These are phyloP conservation scores for Colletotrichum acutatum DNA, from an alignment of 2,329 filamentous ascomycete species.

Conservation along the genomic window DNA sequence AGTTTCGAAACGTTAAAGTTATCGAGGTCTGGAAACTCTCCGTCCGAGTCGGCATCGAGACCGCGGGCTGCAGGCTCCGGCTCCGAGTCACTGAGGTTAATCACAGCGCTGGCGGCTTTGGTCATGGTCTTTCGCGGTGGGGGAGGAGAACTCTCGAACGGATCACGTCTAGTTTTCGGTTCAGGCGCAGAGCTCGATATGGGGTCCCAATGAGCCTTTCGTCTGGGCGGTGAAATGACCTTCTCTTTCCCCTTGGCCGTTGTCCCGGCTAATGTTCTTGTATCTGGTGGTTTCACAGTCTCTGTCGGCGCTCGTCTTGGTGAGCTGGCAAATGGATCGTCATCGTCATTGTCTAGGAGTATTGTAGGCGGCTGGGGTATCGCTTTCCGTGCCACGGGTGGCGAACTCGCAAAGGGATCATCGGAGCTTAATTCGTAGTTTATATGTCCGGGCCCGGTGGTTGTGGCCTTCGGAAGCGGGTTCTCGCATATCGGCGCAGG, in stretches of 20 bases:
- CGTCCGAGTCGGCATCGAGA: conserved; percentile 47
- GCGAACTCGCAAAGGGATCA: conserved; percentile 42
- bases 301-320: neutral
- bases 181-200: conserved; percentile 66
- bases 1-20: conserved; percentile 50
- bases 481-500: conserved; percentile 30
- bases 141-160: conserved; percentile 31
- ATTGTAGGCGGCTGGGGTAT: conserved; percentile 6
- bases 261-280: neutral
- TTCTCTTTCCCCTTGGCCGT: conserved; percentile 20
- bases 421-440: conserved; percentile 18
- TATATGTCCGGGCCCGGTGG: neutral
- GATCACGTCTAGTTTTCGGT: conserved; percentile 3
- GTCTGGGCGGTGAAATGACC: conserved; percentile 36
- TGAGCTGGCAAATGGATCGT: conserved; percentile 7
- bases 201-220: conserved; percentile 55
- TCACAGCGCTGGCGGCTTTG: conserved; percentile 39
- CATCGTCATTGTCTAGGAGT: conserved; percentile 16
- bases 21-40: conserved; percentile 60
- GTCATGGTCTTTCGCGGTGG: neutral
- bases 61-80: neutral
- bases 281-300: neutral
- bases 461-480: conserved; percentile 38
- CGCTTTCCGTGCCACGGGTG: conserved; percentile 8
- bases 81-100: conserved; percentile 51